Evolutionary conservation across 2,329 filamentous ascomycete species (phyloP).

Genomic region (Fusarium sublunatum): DNA sequence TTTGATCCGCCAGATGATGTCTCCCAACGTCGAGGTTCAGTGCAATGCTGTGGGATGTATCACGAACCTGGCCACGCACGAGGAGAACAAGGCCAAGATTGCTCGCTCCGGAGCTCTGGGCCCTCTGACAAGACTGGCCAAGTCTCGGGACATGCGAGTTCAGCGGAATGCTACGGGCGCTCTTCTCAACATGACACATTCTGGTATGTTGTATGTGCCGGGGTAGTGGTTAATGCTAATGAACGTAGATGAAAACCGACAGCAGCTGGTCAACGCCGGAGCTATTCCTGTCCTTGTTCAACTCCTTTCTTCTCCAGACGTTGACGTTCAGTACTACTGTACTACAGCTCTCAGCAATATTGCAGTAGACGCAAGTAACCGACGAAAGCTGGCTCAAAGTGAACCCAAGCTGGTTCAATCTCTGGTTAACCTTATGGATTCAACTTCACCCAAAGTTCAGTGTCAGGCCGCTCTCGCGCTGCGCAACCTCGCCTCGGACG

Average conservation of each 20-base stretch:
- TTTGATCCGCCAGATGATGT: conserved; percentile 98
- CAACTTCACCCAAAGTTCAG: conserved; percentile 95
- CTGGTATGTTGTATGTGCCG: conserved; percentile 70
- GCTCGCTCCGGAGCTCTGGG: conserved; percentile 92
- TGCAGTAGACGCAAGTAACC: conserved; percentile 90
- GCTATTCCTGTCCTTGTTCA: conserved; percentile 98
- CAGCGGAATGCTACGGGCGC: conserved; percentile 97
- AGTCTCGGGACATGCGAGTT: conserved; percentile 98
- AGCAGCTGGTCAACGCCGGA: conserved; percentile 95
- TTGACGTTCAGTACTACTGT: conserved; percentile 99
- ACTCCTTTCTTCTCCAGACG: conserved; percentile 89
- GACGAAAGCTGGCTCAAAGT: conserved; percentile 89
- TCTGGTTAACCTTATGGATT: conserved; percentile 96
- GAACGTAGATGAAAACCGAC: conserved; percentile 87
- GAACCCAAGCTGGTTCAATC: conserved; percentile 94
- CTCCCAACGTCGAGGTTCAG: conserved; percentile 96
- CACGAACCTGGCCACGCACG: conserved; percentile 96
- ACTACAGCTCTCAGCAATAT: conserved; percentile 99
- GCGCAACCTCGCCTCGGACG: conserved; percentile 94
- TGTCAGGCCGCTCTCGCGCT: conserved; percentile 96
- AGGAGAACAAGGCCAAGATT: conserved; percentile 99
- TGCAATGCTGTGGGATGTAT: conserved; percentile 99
- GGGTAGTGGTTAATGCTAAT: conserved; percentile 33
- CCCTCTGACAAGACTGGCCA: conserved; percentile 89
- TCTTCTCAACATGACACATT: conserved; percentile 98